phyloP scores from a whole-genome alignment of 129 eudicot genomes.

The Apium graveolens region DNA sequence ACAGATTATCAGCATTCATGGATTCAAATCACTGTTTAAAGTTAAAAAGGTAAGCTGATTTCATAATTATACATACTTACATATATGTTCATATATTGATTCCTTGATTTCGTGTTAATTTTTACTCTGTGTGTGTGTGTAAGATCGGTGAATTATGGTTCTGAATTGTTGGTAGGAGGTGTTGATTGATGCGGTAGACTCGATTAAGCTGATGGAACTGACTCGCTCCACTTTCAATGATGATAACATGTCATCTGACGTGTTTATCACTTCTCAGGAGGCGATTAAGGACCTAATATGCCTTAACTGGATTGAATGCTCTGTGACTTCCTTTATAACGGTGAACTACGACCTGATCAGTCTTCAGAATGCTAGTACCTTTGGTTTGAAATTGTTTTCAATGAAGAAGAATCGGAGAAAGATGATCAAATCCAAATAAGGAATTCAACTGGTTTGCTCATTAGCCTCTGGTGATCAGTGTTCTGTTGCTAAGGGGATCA shows the following conservation, averaged over 20 bases:
- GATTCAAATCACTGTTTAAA: slow-evolving; percentile 16
- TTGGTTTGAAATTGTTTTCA: not conserved
- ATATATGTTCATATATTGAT: not conserved
- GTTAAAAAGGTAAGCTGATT: not conserved
- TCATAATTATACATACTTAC: not conserved
- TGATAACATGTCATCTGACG: slow-evolving; percentile 28
- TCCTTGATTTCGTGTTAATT: not conserved
- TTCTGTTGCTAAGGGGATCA: not conserved
- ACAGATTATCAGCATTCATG: slow-evolving; percentile 36
- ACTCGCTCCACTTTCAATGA: slow-evolving; percentile 27
- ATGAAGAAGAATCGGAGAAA: not conserved
- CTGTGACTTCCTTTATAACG: slow-evolving; percentile 22
- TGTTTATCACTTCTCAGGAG: slow-evolving; percentile 23
- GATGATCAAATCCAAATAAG: not conserved
- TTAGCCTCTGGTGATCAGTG: not conserved
- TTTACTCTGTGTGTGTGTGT: not conserved
- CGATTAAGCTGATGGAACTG: slow-evolving; percentile 32
- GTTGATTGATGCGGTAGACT: slow-evolving; percentile 26
- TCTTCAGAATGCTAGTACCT: not conserved
- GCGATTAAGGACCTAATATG: slow-evolving; percentile 24
- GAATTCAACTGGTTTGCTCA: not conserved
- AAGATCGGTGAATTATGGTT: not conserved
- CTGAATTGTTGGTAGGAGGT: slow-evolving; percentile 16
- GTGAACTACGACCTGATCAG: slow-evolving; percentile 1
- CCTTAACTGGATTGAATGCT: not conserved